Conservation (phyloP, 331 rosid species). For the Malus hybrid region DNA sequence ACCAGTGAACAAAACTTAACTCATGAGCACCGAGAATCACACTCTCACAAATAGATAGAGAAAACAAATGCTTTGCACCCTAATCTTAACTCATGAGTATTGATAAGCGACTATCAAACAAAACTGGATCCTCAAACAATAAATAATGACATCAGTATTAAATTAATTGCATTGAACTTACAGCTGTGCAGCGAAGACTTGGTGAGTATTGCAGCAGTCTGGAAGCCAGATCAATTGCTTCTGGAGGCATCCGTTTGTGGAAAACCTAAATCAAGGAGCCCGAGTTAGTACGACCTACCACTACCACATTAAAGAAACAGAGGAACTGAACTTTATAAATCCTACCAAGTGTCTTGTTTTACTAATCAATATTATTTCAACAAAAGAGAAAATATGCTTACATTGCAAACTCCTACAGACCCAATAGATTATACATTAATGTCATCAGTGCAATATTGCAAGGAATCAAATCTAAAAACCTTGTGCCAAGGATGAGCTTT, state of each 20-base stretch:
- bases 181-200: conserved; percentile 92
- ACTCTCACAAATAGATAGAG: background rate
- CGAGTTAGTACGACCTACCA: conserved; percentile 25
- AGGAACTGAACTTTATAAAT: background rate
- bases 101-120: background rate
- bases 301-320: conserved; percentile 63
- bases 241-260: conserved; percentile 96
- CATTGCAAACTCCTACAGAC: background rate
- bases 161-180: conserved; percentile 31
- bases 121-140: background rate
- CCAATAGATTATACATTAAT: background rate
- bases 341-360: background rate
- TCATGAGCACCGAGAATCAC: background rate
- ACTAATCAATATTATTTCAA: background rate
- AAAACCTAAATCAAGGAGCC: conserved; percentile 60
- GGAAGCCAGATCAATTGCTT: conserved; percentile 92
- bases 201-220: conserved; percentile 92
- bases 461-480: conserved; percentile 34
- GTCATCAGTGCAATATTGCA: background rate
- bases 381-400: background rate
- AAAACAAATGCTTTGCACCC: no score
- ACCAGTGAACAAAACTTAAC: background rate
- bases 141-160: background rate
- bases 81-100: background rate
- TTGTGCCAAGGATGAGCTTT: conserved; percentile 56